Conservation (phyloP, 1,284 basidiomycete genomes). For the Earliella scabrosa region DNA sequence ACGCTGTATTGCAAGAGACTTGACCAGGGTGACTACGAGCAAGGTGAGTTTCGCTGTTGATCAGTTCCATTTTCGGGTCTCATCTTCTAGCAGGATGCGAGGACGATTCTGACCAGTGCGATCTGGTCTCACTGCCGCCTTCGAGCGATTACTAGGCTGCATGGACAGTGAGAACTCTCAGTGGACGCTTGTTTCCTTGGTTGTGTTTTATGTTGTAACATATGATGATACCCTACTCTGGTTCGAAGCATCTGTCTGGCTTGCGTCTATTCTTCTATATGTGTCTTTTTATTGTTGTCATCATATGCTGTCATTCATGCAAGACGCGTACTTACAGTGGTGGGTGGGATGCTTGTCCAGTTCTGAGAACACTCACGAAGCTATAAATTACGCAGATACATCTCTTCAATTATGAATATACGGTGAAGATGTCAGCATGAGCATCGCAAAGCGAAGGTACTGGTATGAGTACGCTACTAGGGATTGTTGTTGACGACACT, state of each 20-base stretch:
- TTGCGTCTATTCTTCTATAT: neutral
- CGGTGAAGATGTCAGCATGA: no score
- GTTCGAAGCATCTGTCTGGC: neutral
- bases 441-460: no score
- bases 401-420: no score
- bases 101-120: neutral
- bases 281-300: no score
- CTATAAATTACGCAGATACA: no score
- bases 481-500: no score
- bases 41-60: neutral
- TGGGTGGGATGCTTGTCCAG: no score
- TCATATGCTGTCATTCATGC: no score
- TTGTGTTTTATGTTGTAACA: neutral
- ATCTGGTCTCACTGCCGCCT: conserved; percentile 1
- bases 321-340: no score
- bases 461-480: no score
- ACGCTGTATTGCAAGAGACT: neutral
- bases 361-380: no score
- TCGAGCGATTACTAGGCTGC: neutral
- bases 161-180: neutral
- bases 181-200: neutral
- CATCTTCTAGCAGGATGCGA: neutral
- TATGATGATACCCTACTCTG: neutral
- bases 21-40: neutral
- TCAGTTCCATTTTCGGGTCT: no score